These are phyloP conservation scores for Saccharomycopsis crataegensis DNA, from an alignment of 1,139 yeast species.

Conservation along the genomic window DNA sequence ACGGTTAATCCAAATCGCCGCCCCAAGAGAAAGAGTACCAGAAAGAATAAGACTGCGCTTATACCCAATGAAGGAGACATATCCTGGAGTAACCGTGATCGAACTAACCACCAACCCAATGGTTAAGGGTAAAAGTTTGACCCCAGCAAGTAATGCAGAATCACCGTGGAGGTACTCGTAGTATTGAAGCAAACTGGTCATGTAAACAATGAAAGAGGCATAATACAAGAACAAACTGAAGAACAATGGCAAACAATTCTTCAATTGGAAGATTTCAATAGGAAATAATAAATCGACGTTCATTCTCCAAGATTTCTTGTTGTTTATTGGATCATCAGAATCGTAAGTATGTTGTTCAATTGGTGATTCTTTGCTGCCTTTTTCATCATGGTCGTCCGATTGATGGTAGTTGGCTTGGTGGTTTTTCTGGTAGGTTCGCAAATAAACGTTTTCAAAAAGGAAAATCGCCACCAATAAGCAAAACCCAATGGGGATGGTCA, in stretches of 20 bases:
- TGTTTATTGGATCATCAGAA: too few relatives aligned
- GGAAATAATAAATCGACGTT: constrained; percentile 14
- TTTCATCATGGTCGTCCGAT: too few relatives aligned
- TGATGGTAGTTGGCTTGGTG: too few relatives aligned
- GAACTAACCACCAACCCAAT: constrained; percentile 24
- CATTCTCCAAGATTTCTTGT: constrained; percentile 3
- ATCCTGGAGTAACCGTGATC: background rate
- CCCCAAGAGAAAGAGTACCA: constrained; percentile 17
- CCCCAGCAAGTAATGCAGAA: constrained; percentile 26
- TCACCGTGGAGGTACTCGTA: constrained; percentile 19
- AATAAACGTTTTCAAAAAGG: constrained; percentile 19
- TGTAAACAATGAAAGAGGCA: background rate
- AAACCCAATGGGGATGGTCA: constrained; percentile 25
- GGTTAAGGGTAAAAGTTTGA: constrained; percentile 26
- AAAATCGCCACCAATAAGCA: constrained; percentile 22
- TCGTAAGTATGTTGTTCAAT: too few relatives aligned
- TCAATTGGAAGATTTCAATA: constrained; percentile 1
- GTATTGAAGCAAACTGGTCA: constrained; percentile 14
- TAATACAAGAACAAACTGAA: constrained; percentile 2
- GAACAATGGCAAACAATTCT: constrained; percentile 7
- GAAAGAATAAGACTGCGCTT: constrained; percentile 20
- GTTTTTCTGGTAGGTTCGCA: constrained; percentile 1
- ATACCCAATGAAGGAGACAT: background rate
- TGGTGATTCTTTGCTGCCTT: too few relatives aligned
- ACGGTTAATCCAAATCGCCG: constrained; percentile 25